Percentiles rank a stretch among this genome's conserved stretches.
These are phyloP conservation scores for Collariella sp. DNA, from an alignment of 495 filamentous ascomycete species.

Conservation along the genomic window DNA sequence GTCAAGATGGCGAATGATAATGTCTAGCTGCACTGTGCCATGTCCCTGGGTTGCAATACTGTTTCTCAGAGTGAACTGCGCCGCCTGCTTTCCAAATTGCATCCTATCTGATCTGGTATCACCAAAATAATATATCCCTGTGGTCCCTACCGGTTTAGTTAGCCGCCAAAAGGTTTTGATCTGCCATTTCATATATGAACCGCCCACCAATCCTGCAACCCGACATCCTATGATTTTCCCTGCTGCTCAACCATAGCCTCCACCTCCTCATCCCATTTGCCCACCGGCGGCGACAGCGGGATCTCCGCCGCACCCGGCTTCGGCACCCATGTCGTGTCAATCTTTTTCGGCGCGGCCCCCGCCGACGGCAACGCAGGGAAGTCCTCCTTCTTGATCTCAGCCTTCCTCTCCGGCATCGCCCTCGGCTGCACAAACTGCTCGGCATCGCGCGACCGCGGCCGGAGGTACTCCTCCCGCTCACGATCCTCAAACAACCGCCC, in stretches of 20 bases:
- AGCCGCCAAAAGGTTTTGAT: no score
- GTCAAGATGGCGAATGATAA: background rate
- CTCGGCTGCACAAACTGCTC: no score
- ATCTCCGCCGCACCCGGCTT: background rate
- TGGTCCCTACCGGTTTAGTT: no score
- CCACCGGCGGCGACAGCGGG: constrained; percentile 27
- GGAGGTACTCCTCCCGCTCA: constrained; percentile 7
- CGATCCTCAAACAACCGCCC: constrained; percentile 15
- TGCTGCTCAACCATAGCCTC: constrained; percentile 28
- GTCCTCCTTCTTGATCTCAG: constrained; percentile 24
- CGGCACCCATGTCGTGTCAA: constrained; percentile 15
- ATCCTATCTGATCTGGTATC: no score
- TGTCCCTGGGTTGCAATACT: no score
- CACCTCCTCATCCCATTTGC: constrained; percentile 44
- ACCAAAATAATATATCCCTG: no score
- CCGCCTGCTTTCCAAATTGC: no score
- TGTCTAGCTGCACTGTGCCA: no score
- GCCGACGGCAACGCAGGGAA: constrained; percentile 36
- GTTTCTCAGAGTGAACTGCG: no score
- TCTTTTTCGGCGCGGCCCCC: constrained; percentile 18
- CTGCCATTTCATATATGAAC: no score
- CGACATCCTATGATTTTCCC: background rate
- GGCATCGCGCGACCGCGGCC: no score
- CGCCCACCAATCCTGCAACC: no score
- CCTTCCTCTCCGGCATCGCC: constrained; percentile 3